Percentiles rank a stretch among this genome's conserved stretches.
These are phyloP conservation scores for Apiospora kogelbergensis DNA, from an alignment of 2,329 filamentous ascomycete species.

Conservation along the genomic window DNA sequence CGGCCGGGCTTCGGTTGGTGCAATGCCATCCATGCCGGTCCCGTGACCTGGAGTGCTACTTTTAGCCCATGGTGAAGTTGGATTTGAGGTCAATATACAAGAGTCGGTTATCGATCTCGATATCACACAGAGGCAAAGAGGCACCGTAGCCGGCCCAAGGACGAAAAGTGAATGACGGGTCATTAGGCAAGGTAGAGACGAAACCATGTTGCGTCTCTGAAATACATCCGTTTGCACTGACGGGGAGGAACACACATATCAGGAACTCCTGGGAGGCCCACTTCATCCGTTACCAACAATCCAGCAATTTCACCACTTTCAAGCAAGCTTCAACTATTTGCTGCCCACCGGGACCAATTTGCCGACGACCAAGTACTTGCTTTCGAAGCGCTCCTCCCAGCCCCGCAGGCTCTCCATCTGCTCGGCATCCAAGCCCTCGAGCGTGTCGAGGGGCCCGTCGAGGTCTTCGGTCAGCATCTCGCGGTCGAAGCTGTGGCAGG, in stretches of 20 bases:
- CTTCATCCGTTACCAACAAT: not conserved
- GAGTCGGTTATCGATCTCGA: no score
- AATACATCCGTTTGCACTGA: not conserved
- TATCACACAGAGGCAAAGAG: not conserved
- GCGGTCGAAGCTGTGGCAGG: constrained; percentile 89
- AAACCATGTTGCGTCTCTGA: not conserved
- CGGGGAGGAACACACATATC: not conserved
- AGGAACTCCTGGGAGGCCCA: not conserved
- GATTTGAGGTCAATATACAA: no score
- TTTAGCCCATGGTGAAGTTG: no score
- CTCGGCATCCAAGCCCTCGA: constrained; percentile 70
- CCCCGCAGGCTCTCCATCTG: constrained; percentile 81
- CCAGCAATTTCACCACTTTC: not conserved
- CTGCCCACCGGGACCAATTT: constrained; percentile 65
- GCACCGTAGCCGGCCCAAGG: not conserved
- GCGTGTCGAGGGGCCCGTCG: constrained; percentile 75
- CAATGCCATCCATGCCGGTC: no score
- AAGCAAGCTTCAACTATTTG: constrained; percentile 17
- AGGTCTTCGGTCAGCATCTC: constrained; percentile 93
- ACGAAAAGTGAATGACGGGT: not conserved
- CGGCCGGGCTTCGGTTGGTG: no score
- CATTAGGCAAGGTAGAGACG: not conserved
- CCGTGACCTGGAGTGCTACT: no score
- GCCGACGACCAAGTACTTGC: constrained; percentile 96
- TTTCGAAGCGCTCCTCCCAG: constrained; percentile 90